Conservation (phyloP, 768 basidiomycete species). For the Mycena kentingensis region DNA sequence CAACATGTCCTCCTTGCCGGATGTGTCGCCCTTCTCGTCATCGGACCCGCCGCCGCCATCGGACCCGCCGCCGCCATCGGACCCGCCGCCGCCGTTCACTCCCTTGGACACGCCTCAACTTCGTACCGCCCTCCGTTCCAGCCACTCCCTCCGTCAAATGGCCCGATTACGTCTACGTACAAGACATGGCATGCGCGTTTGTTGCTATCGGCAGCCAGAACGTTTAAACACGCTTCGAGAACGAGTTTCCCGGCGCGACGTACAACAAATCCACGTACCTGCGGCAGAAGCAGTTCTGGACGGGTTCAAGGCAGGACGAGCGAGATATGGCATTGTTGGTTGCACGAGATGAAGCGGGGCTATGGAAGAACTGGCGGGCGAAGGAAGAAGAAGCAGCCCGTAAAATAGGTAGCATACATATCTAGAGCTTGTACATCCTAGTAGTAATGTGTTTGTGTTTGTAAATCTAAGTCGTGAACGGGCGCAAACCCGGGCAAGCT, state of each 20-base stretch:
- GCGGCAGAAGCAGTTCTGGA: constrained; percentile 3
- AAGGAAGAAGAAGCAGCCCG: neutral
- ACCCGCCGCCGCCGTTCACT: too few species aligned
- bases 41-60: too few species aligned
- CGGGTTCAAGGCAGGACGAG: constrained; percentile 1
- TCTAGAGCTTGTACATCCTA: neutral
- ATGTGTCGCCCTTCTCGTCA: too few species aligned
- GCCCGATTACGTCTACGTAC: constrained; percentile 1
- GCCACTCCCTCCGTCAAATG: too few species aligned
- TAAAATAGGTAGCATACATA: too few species aligned
- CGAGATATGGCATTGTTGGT: neutral
- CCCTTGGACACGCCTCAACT: neutral
- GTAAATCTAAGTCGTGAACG: neutral
- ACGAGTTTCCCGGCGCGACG: neutral
- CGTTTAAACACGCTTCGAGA: neutral
- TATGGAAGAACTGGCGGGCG: constrained; percentile 6
- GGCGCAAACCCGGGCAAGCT: neutral
- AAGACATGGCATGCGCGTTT: constrained; percentile 4
- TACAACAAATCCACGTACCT: constrained; percentile 1
- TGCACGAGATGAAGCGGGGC: neutral
- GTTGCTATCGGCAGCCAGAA: neutral
- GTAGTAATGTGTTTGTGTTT: neutral
- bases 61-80: neutral
- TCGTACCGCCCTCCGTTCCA: too few species aligned
- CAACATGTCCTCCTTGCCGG: too few species aligned